Evolutionary conservation across 148 eudicot genomes (phyloP), one percentile per base, ranked within the genome.

Genomic region (Pouteria glomerata): DNA sequence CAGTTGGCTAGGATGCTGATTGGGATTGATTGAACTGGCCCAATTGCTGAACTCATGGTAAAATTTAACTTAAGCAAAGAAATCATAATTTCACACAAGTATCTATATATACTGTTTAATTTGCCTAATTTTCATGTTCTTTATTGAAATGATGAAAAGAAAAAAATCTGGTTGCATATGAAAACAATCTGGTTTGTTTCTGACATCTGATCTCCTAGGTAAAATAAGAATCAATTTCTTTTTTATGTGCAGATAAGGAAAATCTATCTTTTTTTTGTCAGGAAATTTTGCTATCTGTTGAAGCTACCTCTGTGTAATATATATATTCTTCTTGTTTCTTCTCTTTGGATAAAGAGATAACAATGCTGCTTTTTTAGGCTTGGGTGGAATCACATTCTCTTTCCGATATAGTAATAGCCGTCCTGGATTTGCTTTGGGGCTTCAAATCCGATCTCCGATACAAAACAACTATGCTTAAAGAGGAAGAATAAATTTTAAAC

Each of bases 271-370:
- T 59, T 81, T 44, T n/a, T n/a, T 55, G 62, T 16, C 30, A 55
- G 31, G 39, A 31, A 24, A 15, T 66, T 76, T 75, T 73, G 70
- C 83, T 71, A 79, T 79, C 70, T 35, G 63, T 74, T 79, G 60
- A 76, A 82, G 81, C 82, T 71, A 70, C 50, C 55, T 66, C 67
- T 80, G 68, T 62, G 48, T 59, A 70, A 64, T 51, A 72, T 73
- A 76, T 57, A 69, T 75, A 65, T 84, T 78, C 82, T 73, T 78
- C 80, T 75, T 84, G 76, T 74, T 78, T 76, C 76, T 42, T 68
- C 77, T 73, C 51, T 71, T 55, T 57, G 37, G 60, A 68, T 58
- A 69, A 68, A 15, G n/a, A n/a, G n/a, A n/a, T n/a, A n/a, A n/a
- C n/a, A n/a, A n/a, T n/a, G n/a, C n/a, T n/a, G n/a, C n/a, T n/a